Base-by-base conservation (phyloP, 139 green algal species). In the Tetradesmus lagerheimii region DNA sequence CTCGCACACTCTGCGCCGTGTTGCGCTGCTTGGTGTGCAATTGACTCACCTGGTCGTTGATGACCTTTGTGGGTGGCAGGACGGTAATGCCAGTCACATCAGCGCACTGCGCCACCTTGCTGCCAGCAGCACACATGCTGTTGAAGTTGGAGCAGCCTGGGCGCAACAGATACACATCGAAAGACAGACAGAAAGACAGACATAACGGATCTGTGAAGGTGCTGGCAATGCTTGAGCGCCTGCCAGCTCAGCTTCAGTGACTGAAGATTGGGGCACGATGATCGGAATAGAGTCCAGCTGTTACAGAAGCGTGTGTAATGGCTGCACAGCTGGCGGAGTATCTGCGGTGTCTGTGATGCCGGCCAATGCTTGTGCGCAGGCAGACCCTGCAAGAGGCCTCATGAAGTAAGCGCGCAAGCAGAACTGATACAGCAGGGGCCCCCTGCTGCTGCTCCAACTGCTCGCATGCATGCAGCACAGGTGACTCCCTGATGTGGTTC, bases 341-440 rank as follows among this genome's bases (percentile, higher is more conserved):
- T 25, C 80, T 39, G 25, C 39, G 29, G 11, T 57, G 11, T 57
- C 43, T 50, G 5, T 50, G 4, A 50, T 50, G 43, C 95, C 67
- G 95, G 80, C 67, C n/a, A n/a, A 98, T 98, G 96, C 90, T 95
- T 90, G 90, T 89, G 29, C 90, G 97, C 25, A 6, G 35, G 78
- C 78, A 62, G 2, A 25, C 23, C 53, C 1, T 25, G 4, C 12
- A 34, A 27, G 29, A n/a, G n/a, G n/a, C n/a, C n/a, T n/a, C n/a
- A n/a, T n/a, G n/a, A n/a, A n/a, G n/a, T n/a, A n/a, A n/a, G n/a
- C n/a, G n/a, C n/a, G n/a, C n/a, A n/a, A n/a, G n/a, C n/a, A n/a
- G n/a, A n/a, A n/a, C n/a, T n/a, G n/a, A n/a, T n/a, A n/a, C n/a
- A n/a, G n/a, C n/a, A n/a, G n/a, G n/a, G n/a, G n/a, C n/a, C n/a